Percentiles rank a stretch among this genome's conserved stretches.
Conservation (phyloP, 139 green algal genomes). For the Chlorella sp. region DNA sequence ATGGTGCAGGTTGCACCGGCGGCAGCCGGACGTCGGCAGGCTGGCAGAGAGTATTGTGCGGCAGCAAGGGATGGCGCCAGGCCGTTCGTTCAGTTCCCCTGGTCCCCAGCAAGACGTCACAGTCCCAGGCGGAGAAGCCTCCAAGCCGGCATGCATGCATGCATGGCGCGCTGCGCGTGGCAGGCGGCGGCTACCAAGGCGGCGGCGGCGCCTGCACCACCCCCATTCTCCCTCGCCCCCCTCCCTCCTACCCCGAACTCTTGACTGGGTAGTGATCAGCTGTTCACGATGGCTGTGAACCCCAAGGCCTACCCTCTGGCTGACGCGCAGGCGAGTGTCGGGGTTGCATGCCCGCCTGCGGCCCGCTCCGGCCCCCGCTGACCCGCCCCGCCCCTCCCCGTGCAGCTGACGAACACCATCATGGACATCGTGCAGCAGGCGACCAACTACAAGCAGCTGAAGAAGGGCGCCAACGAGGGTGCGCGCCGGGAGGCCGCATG, state of each 20-base stretch:
- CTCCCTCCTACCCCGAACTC: neutral
- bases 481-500: constrained; percentile 17
- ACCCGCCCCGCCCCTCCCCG: neutral
- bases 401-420: constrained; percentile 96
- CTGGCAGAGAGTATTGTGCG: neutral
- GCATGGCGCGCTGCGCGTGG: neutral
- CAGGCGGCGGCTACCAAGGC: neutral
- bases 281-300: constrained; percentile 88
- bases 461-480: constrained; percentile 99
- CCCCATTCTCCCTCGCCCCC: constrained; percentile 12
- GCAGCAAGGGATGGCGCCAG: neutral
- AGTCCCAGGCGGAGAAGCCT: too few species aligned
- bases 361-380: neutral
- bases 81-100: neutral
- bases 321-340: constrained; percentile 63
- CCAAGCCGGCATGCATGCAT: neutral
- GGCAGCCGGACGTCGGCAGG: neutral
- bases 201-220: neutral
- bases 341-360: neutral
- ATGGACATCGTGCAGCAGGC: constrained; percentile 99
- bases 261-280: constrained; percentile 78
- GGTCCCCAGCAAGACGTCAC: too few species aligned
- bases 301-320: constrained; percentile 98
- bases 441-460: constrained; percentile 99
- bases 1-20: neutral